A percentile compares a stretch with the other conserved stretches of the same genome.
Conservation (phyloP, 2,329 filamentous ascomycete species). For the Huntiella decipiens region DNA sequence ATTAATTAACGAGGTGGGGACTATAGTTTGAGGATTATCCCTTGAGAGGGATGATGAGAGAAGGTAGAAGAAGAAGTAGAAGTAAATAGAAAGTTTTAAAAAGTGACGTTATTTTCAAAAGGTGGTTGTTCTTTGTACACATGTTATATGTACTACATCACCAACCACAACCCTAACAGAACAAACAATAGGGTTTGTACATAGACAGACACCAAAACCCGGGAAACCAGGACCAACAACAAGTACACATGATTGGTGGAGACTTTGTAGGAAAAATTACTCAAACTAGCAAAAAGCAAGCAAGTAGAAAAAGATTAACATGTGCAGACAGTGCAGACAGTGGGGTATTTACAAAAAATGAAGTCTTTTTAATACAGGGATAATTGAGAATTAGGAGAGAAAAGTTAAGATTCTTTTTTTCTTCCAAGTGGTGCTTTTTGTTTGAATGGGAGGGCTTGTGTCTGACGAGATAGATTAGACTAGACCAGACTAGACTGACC, state of each 20-base stretch:
- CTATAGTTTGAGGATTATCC: too few relatives aligned
- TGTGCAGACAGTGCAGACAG: neutral
- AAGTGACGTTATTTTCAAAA: neutral
- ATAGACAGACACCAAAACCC: neutral
- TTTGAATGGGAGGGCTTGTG: neutral
- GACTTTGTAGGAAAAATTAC: neutral
- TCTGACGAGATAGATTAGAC: too few relatives aligned
- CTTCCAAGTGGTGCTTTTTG: neutral
- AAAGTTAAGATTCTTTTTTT: neutral
- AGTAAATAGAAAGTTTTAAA: neutral
- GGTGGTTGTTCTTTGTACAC: neutral
- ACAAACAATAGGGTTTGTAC: neutral
- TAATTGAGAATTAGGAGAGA: neutral
- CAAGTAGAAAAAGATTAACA: neutral
- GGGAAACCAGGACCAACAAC: neutral
- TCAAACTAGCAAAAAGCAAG: conserved; percentile 1
- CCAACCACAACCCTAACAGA: neutral
- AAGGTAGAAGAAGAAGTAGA: neutral
- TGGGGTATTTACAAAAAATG: neutral
- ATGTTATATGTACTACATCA: neutral
- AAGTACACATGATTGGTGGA: neutral
- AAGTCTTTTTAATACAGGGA: neutral
- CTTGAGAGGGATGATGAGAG: neutral
- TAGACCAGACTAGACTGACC: too few relatives aligned
- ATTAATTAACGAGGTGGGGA: too few relatives aligned